Base-by-base conservation (phyloP, 164 flowering plant genomes). In the Nymphaea thermarum region DNA sequence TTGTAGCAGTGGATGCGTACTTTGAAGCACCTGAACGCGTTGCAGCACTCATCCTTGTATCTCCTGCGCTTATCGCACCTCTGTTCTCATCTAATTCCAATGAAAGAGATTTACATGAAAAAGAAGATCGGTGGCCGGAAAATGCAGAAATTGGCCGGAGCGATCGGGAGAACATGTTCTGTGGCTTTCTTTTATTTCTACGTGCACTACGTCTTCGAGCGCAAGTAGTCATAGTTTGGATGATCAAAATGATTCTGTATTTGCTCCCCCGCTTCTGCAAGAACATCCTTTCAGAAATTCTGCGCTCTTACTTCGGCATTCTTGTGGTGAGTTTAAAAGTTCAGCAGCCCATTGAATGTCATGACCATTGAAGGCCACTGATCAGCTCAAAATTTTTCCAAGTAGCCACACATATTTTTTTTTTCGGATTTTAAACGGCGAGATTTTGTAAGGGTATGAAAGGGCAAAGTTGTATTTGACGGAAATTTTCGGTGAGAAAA, bases 11-110 rank as follows among this genome's bases (percentile, higher is more conserved):
- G 42, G 75, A 87, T 68, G 60, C 96, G 44, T 94, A 91, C 76
- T 89, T 91, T 71, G 87, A 94, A 75, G 97, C 94, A 72, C 98
- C 97, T 60, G 89, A 88, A 67, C 82, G 92, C 4, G 83, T 94
- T 71, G 96, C 97, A 79, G 98, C 96, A 44, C 68, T 94, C 62
- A 84, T 94, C 75, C 96, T 94, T 62, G 83, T 94, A 63, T 97
- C 98, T 68, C 98, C 98, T 2, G 97, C 98, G 62, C 85, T 91
- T 77, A 43, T 89, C 11, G 95, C 95, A 42, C 97, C 97, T 6
- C 61, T 64, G 36, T 42, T 72, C 68, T 43, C 64, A 18, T 63
- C 25, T 5, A 81, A 80, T 59, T 43, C 15, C 71, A 68, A 25
- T 5, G 76, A 75, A 68, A 66, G 68, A 72, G 70, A 72, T 59